phyloP scores from a whole-genome alignment of 2,329 filamentous ascomycete genomes.

The Phaeomoniella chlamydospora region DNA sequence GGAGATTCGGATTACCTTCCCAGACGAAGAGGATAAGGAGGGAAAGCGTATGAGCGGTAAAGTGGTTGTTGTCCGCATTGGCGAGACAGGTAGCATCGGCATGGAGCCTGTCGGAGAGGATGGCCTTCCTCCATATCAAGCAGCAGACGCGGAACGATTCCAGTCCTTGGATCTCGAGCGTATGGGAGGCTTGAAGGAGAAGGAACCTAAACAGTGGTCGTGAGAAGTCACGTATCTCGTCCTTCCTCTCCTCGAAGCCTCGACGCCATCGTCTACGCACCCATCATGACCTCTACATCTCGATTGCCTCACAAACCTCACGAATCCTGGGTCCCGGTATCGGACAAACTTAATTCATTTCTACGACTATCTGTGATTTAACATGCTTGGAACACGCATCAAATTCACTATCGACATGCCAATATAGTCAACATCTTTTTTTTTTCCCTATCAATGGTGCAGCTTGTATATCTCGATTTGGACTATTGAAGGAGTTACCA shows the following conservation, averaged over 20 bases:
- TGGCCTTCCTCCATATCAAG: slow-evolving; percentile 70
- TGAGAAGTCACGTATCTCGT: not conserved
- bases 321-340: no score
- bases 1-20: slow-evolving; percentile 96
- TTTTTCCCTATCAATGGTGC: no score
- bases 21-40: slow-evolving; percentile 65
- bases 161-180: slow-evolving; percentile 89
- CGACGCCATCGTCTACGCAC: not conserved
- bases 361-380: not conserved
- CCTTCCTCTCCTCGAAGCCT: not conserved
- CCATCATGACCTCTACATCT: not conserved
- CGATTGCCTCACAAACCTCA: no score
- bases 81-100: slow-evolving; percentile 71
- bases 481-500: not conserved
- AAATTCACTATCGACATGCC: no score
- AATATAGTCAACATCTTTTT: no score
- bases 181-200: slow-evolving; percentile 90
- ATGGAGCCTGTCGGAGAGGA: slow-evolving; percentile 71
- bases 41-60: slow-evolving; percentile 73
- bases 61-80: slow-evolving; percentile 82
- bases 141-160: slow-evolving; percentile 64
- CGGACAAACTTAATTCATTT: not conserved
- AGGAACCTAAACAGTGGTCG: slow-evolving; percentile 31
- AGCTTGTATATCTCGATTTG: no score
- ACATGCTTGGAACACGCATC: no score